Conservation (phyloP, 495 filamentous ascomycete genomes). For the Evansstolkia leycettana region DNA sequence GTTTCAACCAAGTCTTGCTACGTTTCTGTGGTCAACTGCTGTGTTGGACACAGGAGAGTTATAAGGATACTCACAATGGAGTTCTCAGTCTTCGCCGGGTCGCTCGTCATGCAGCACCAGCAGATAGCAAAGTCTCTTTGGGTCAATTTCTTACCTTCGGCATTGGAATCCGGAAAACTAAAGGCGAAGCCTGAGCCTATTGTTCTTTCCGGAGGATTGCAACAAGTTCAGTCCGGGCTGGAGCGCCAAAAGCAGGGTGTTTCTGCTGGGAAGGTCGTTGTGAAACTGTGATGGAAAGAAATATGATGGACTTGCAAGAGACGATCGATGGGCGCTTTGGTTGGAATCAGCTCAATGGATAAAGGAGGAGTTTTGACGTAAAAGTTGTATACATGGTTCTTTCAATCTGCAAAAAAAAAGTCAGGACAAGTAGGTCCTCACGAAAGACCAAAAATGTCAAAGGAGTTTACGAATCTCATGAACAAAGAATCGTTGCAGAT, state of each 20-base stretch:
- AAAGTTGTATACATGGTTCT: no score
- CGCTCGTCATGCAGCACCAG: neutral
- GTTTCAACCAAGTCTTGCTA: no score
- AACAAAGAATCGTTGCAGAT: no score
- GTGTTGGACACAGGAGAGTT: no score
- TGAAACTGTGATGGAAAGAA: conserved; percentile 1
- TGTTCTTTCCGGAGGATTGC: conserved; percentile 17
- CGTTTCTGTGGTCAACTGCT: no score
- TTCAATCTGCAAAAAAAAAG: no score
- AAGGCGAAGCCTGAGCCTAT: conserved; percentile 14
- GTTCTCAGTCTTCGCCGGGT: neutral
- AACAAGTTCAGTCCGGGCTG: conserved; percentile 14
- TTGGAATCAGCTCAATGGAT: no score
- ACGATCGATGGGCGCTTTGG: neutral
- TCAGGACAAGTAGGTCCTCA: no score
- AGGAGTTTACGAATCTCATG: no score
- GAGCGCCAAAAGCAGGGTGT: conserved; percentile 17
- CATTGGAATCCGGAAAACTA: conserved; percentile 7
- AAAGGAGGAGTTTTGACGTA: no score
- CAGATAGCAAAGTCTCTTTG: conserved; percentile 18
- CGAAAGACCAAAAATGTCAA: no score
- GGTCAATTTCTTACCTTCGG: conserved; percentile 14
- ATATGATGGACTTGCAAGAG: neutral
- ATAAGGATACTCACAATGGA: no score
- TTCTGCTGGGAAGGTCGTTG: conserved; percentile 18